Conservation (phyloP, 345 rosid species). For the Gynandropsis gynandra region DNA sequence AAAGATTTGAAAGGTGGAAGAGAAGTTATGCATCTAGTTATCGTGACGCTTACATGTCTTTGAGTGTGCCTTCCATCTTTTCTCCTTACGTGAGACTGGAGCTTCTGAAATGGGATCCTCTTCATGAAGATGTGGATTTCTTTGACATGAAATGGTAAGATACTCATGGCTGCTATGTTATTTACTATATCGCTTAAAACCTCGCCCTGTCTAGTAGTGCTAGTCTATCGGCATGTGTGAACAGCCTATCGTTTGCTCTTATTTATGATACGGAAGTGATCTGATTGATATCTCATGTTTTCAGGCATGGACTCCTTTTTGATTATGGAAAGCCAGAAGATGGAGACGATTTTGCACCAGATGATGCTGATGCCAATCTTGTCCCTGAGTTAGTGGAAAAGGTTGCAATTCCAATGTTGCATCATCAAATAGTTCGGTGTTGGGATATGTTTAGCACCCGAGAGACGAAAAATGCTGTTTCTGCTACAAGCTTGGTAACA, state of each 20-base stretch:
- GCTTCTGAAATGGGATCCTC: constrained; percentile 92
- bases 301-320: constrained; percentile 79
- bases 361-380: constrained; percentile 82
- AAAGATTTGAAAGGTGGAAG: constrained; percentile 81
- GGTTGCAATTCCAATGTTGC: constrained; percentile 75
- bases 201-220: background rate
- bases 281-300: constrained; percentile 22
- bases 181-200: constrained; percentile 5
- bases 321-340: constrained; percentile 75
- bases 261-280: constrained; percentile 5
- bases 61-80: constrained; percentile 76
- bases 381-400: constrained; percentile 84
- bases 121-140: constrained; percentile 68
- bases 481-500: constrained; percentile 71
- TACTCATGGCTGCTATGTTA: constrained; percentile 3
- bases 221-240: constrained; percentile 5
- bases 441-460: constrained; percentile 85
- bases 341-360: constrained; percentile 46
- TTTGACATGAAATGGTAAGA: constrained; percentile 75
- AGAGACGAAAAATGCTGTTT: constrained; percentile 77
- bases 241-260: background rate
- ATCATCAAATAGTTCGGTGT: constrained; percentile 73
- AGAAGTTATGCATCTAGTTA: constrained; percentile 64
- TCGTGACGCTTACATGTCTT: constrained; percentile 86
- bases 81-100: constrained; percentile 91